A percentile compares a stretch with the other conserved stretches of the same genome.
Conservation (phyloP, 2,329 filamentous ascomycete species). For the Aureobasidium sp. region DNA sequence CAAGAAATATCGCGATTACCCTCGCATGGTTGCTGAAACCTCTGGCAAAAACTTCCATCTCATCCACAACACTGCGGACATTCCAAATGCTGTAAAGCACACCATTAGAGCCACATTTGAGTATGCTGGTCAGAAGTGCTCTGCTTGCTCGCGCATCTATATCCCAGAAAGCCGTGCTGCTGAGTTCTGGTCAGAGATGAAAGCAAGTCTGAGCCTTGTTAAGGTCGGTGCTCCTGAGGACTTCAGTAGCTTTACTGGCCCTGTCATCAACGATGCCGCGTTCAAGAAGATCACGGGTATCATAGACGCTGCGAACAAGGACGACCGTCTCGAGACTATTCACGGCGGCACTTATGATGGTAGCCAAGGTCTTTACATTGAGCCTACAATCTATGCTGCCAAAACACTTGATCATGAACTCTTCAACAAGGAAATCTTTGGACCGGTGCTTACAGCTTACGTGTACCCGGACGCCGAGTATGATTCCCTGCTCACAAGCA, state of each 20-base stretch:
- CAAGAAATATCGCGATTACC: constrained; percentile 33
- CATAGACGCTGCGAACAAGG: constrained; percentile 41
- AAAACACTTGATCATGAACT: constrained; percentile 38
- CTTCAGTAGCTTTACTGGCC: constrained; percentile 38
- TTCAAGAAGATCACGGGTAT: constrained; percentile 42
- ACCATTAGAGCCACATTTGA: constrained; percentile 47
- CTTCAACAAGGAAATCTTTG: constrained; percentile 44
- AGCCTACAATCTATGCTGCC: constrained; percentile 43
- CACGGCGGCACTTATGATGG: constrained; percentile 40
- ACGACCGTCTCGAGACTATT: constrained; percentile 38
- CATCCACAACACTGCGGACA: constrained; percentile 42
- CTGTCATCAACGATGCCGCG: constrained; percentile 43
- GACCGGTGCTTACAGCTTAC: constrained; percentile 41
- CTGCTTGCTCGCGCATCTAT: constrained; percentile 40
- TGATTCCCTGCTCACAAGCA: background rate
- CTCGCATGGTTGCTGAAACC: constrained; percentile 46
- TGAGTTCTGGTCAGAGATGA: constrained; percentile 27
- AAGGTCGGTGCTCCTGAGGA: constrained; percentile 31
- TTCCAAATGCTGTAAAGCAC: constrained; percentile 40
- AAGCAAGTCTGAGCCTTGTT: constrained; percentile 23
- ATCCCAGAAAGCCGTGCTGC: constrained; percentile 29
- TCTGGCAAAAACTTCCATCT: constrained; percentile 50
- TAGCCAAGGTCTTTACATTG: constrained; percentile 27
- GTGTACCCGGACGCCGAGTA: constrained; percentile 27
- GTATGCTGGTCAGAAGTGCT: constrained; percentile 49